Evolutionary conservation across 179 eudicot genomes (phyloP).

Genomic region (Actinidia arguta): DNA sequence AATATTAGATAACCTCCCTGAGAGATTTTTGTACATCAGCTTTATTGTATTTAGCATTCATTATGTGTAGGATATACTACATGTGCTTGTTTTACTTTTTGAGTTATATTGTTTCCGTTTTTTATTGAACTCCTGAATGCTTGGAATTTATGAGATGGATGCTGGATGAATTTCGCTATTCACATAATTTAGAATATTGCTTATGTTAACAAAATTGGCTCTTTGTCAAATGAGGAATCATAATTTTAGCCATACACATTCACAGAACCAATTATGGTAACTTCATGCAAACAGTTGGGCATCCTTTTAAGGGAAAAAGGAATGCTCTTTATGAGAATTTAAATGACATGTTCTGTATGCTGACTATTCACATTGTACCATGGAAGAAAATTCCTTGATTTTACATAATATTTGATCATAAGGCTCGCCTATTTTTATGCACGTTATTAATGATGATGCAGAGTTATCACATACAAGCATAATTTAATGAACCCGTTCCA

Average conservation of each 20-base stretch:
- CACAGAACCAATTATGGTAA: background rate
- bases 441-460: background rate
- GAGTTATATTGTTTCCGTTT: background rate
- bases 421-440: background rate
- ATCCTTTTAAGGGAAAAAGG: background rate
- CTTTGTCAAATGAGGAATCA: background rate
- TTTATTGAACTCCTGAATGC: background rate
- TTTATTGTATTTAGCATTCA: constrained; percentile 22
- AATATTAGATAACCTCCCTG: constrained; percentile 12
- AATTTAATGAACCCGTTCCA: constrained; percentile 46
- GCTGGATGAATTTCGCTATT: too few relatives aligned
- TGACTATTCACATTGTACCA: background rate
- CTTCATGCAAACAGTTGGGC: too few relatives aligned
- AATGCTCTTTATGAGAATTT: background rate
- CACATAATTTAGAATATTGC: too few relatives aligned
- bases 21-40: constrained; percentile 25
- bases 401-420: background rate
- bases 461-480: constrained; percentile 1
- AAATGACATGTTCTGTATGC: background rate
- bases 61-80: constrained; percentile 18
- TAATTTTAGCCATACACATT: background rate
- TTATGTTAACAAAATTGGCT: too few relatives aligned
- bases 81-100: constrained; percentile 9
- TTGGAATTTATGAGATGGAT: background rate
- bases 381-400: background rate